Evolutionary conservation across 176 grass and related monocot species (phyloP).

Genomic region (Metroxylon sagu): DNA sequence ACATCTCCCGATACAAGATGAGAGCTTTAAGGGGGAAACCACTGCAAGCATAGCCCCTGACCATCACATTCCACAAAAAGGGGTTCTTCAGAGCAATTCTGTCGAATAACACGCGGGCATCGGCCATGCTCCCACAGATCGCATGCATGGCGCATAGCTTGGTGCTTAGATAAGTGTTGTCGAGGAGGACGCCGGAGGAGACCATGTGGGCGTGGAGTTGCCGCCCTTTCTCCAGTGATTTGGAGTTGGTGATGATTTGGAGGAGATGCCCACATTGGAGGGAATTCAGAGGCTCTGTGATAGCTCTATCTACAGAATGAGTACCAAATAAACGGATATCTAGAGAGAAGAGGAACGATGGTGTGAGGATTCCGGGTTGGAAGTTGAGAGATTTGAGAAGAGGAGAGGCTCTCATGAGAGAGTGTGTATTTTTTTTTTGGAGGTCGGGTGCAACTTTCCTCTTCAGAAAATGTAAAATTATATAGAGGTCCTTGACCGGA

Average conservation of each 20-base stretch:
- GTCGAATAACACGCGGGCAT: constrained; percentile 7
- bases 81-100: background rate
- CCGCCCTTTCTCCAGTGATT: background rate
- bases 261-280: constrained; percentile 18
- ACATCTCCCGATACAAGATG: constrained; percentile 10
- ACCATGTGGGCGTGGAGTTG: constrained; percentile 16
- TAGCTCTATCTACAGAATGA: background rate
- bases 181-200: constrained; percentile 18
- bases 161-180: constrained; percentile 17
- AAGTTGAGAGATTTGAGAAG: background rate
- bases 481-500: no score
- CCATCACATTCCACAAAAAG: constrained; percentile 19
- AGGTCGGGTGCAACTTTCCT: no score
- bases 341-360: no score
- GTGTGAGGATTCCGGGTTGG: no score
- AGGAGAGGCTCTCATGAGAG: background rate
- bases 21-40: constrained; percentile 1
- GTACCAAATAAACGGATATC: no score
- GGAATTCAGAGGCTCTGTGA: constrained; percentile 8
- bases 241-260: constrained; percentile 17
- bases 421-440: background rate
- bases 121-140: background rate
- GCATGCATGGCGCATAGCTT: constrained; percentile 19
- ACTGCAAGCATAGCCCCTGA: constrained; percentile 7
- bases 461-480: no score